These are phyloP conservation scores for Singerocomus inundabilis DNA, from an alignment of 1,284 basidiomycete species.

Conservation along the genomic window DNA sequence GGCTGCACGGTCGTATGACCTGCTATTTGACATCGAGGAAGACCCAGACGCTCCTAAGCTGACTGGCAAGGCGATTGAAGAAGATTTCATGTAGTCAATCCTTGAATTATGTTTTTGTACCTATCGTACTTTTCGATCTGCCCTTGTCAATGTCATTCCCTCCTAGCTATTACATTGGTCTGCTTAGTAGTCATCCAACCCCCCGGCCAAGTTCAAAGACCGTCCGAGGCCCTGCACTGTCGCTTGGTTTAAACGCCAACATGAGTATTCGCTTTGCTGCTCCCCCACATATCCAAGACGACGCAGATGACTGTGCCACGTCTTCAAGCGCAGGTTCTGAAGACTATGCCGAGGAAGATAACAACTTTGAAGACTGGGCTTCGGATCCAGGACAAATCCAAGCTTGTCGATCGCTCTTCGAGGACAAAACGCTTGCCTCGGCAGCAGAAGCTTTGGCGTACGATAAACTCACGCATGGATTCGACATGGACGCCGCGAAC, in stretches of 20 bases:
- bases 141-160: neutral
- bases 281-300: slow-evolving; percentile 6
- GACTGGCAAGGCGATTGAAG: slow-evolving; percentile 64
- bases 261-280: slow-evolving; percentile 33
- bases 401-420: slow-evolving; percentile 80
- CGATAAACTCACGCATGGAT: slow-evolving; percentile 61
- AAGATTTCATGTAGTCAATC: slow-evolving; percentile 55
- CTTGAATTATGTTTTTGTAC: slow-evolving; percentile 5
- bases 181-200: neutral
- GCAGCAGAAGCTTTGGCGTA: slow-evolving; percentile 62
- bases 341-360: slow-evolving; percentile 55
- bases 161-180: neutral
- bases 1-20: slow-evolving; percentile 74
- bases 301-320: slow-evolving; percentile 7
- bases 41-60: slow-evolving; percentile 40
- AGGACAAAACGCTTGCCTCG: slow-evolving; percentile 60
- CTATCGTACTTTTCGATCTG: neutral
- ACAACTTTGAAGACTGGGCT: slow-evolving; percentile 80
- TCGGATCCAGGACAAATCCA: slow-evolving; percentile 59
- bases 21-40: slow-evolving; percentile 56
- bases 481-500: slow-evolving; percentile 58
- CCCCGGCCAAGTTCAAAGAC: neutral
- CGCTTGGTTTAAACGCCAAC: slow-evolving; percentile 3
- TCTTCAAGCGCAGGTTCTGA: slow-evolving; percentile 27
- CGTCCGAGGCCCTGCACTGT: neutral